These are phyloP conservation scores for Ichthyophthirius multifiliis DNA, from an alignment of 169 alveolate species.

Conservation along the genomic window DNA sequence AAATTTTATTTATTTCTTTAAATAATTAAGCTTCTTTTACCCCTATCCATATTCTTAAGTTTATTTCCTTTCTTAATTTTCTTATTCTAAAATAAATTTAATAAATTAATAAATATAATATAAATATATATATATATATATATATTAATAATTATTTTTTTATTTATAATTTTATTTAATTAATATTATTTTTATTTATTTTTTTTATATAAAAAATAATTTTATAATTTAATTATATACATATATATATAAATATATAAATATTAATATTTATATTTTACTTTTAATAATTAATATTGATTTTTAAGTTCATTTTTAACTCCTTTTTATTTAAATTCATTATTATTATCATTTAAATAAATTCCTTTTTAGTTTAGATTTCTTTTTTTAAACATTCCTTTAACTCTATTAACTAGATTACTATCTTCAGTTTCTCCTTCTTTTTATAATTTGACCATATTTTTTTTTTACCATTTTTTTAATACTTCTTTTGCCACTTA, in stretches of 20 bases:
- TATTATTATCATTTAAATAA: slow-evolving; percentile 20
- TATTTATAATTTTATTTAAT: neutral
- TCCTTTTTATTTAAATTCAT: neutral
- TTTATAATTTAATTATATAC: neutral
- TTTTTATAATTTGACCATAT: slow-evolving; percentile 35
- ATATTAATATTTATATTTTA: neutral
- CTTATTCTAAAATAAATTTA: neutral
- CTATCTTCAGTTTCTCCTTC: slow-evolving; percentile 59
- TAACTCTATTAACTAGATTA: slow-evolving; percentile 33
- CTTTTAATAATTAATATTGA: slow-evolving; percentile 25
- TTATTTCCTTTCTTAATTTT: slow-evolving; percentile 3
- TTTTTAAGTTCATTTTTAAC: slow-evolving; percentile 14
- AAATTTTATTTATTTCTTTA: neutral
- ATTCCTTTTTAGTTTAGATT: slow-evolving; percentile 38
- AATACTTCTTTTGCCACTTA: slow-evolving; percentile 46
- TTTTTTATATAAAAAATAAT: neutral
- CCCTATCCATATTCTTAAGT: slow-evolving; percentile 22
- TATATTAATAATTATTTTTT: neutral
- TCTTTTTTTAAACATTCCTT: slow-evolving; percentile 36
- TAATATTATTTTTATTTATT: neutral
- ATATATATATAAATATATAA: neutral
- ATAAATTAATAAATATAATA: too few relatives aligned
- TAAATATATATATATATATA: neutral
- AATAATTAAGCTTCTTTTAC: slow-evolving; percentile 7
- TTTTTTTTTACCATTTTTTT: slow-evolving; percentile 59